Base-by-base conservation (phyloP, 176 grass and related monocot species). In the Olyra latifolia region DNA sequence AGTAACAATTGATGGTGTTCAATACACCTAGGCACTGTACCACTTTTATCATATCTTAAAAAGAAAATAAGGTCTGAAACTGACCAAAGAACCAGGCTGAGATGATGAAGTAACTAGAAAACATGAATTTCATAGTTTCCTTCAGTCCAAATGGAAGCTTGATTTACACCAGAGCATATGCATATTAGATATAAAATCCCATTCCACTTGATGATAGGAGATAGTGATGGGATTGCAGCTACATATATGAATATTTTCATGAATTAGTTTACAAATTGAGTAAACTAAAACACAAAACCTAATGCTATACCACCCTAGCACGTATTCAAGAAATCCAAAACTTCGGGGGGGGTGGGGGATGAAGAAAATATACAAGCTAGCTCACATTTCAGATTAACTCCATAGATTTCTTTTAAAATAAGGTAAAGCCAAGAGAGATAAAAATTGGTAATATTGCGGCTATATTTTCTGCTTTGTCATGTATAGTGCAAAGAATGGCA, bases 271-370 rank as follows among this genome's bases (percentile, higher is more conserved):
- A 42, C 62, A 39, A 39, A 13, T 47, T 68, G 77, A 22, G 40
- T 54, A 24, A 66, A 66, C n/a, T 41, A 40, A 40, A 25, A 54
- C 62, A 25, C 4, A 8, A 71, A 30, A 67, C 38, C 48, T 55
- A 47, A 55, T 32, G 48, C 30, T 56, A 22, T 80, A 53, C 39
- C 49, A 81, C 43, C 50, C 15, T 80, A 43, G 39, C 64, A 58
- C 9, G 9, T 17, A 58, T 56, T 80, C 9, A 58, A 56, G 3
- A 58, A 11, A 58, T 58, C 23, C 23, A 45, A 38, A 49, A 56
- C 10, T 56, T n/a, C n/a, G n/a, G n/a, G n/a, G n/a, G n/a, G n/a
- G n/a, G n/a, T n/a, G n/a, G n/a, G n/a, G 19, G n/a, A 53, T 28
- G 52, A 74, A 44, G 13, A 69, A 69, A 47, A 28, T 70, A 16